Base-by-base conservation (phyloP, 2,329 filamentous ascomycete species). In the Ophiosphaerella herpotricha region DNA sequence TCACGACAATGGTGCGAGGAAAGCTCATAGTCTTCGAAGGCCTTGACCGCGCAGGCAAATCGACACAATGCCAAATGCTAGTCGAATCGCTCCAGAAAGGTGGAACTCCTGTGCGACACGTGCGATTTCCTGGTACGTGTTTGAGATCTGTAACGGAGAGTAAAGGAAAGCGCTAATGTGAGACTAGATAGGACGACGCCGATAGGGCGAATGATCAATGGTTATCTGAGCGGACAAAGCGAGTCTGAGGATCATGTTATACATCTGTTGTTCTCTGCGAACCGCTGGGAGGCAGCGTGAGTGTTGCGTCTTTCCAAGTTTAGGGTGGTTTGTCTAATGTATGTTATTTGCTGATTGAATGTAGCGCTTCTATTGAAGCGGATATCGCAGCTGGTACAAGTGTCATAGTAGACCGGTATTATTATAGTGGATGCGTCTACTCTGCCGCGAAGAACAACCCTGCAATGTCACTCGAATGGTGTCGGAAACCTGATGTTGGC, bases 341-440 rank as follows among this genome's bases (percentile, higher is more conserved):
- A 3, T 29, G 7, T 4, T 7, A 14, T n/a, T 14, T 29, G 33
- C 46, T 46, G 23, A 53, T 31, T 35, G 1, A 33, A 21, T 5
- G 13, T 34, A 74, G 73, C 9, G 48, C 66, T 7, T 64, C 63
- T 1, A 78, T 80, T 26, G 59, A 66, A 53, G 42, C 62, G 18
- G 67, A 70, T 6, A 77, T 97, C 5, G 75, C 78, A 1, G 72
- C 78, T 1, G 92, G 93, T 7, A 86, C 81, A 16, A 94, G 85
- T 0, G 81, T 99, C 29, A 79, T 99, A 34, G 86, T 93, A 60
- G 94, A 99, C 74, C 86, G 94, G 40, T 99, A 97, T 77, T 96
- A 95, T 71, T 93, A 96, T 78, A 94, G 89, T 16, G 94, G 94
- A 46, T 89, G 92, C 49, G 91, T 97, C 42, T 99, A 97, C 77